Base-by-base conservation (phyloP, 805 yeast species). In the Starmerella apicola region DNA sequence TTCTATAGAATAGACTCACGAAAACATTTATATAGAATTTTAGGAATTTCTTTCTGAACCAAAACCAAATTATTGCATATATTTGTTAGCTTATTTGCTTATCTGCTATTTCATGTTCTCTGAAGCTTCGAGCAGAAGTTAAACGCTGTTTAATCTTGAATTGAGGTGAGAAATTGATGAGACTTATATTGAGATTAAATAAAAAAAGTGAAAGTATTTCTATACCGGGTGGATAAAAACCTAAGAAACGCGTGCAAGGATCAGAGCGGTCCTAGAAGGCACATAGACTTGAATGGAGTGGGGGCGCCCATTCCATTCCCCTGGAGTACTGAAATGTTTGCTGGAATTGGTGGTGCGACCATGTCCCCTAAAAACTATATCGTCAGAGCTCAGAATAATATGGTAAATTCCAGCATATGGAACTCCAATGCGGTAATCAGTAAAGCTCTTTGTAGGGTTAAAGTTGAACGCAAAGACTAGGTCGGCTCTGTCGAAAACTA, bases 341-440 rank as follows among this genome's bases (percentile, higher is more conserved):
- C 73, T 59, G 28, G 37, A 24, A 5, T 62, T 64, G 54, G 77
- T 80, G 39, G 85, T 68, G 51, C 95, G 68, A 24, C 63, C 66
- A 55, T 81, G 94, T 3, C 98, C 97, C 23, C 95, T 95, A 61
- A 68, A 82, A 49, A 71, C 67, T 13, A 56, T 60, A 38, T 68
- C 68, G 55, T 88, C 98, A 3, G 86, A 67, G 54, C 81, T 80
- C 52, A 91, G 64, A 22, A 82, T 76, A 37, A 86, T 67, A 49
- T 67, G 70, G 59, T 88, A 88, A 36, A 64, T 65, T 6, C 97
- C 98, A 0, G 88, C 67, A 10, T 53, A 63, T 21, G 88, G 85
- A 17, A 83, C 82, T n/a, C 98, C 97, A 35, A 88, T 68, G 56
- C 94, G 74, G 63, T 86, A 88, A 61, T 84, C 95, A 2, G 82